Percentiles rank a stretch among this genome's conserved stretches.
phyloP scores from a whole-genome alignment of 495 filamentous ascomycete genomes.

The Geoglossum glabrum region DNA sequence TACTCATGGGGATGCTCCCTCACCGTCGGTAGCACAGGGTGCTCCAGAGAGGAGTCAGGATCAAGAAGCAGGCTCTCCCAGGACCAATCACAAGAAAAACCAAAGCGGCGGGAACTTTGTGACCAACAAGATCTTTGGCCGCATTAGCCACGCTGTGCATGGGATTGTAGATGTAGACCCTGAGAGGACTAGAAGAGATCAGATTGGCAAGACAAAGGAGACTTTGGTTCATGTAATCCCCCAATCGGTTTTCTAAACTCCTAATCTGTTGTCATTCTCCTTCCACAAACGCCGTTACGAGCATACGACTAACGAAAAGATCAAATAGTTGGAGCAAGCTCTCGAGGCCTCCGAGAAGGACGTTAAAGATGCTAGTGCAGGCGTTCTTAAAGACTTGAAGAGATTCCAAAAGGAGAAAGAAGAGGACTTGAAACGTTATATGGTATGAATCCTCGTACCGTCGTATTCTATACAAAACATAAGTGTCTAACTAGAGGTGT shows the following conservation, averaged over 20 bases:
- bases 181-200: constrained; percentile 75
- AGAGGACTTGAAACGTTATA: constrained; percentile 78
- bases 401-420: constrained; percentile 90
- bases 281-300: not conserved
- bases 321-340: constrained; percentile 65
- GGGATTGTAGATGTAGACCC: constrained; percentile 93
- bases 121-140: constrained; percentile 82
- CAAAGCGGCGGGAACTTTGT: constrained; percentile 65
- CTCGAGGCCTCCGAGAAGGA: constrained; percentile 70
- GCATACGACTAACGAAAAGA: not conserved
- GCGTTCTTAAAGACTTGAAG: constrained; percentile 72
- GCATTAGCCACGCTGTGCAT: constrained; percentile 83
- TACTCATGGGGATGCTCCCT: constrained; percentile 52
- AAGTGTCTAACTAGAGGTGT: no score
- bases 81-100: constrained; percentile 42
- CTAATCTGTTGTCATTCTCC: not conserved
- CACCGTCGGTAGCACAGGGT: constrained; percentile 32
- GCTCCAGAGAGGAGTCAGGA: constrained; percentile 20
- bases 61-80: not conserved
- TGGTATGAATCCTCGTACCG: constrained; percentile 41
- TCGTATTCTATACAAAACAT: no score
- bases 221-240: constrained; percentile 32
- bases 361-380: constrained; percentile 72
- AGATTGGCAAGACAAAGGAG: constrained; percentile 87
- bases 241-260: no score